These are phyloP conservation scores for Neoarthrinium moseri DNA, from an alignment of 2,329 filamentous ascomycete genomes.

Conservation along the genomic window DNA sequence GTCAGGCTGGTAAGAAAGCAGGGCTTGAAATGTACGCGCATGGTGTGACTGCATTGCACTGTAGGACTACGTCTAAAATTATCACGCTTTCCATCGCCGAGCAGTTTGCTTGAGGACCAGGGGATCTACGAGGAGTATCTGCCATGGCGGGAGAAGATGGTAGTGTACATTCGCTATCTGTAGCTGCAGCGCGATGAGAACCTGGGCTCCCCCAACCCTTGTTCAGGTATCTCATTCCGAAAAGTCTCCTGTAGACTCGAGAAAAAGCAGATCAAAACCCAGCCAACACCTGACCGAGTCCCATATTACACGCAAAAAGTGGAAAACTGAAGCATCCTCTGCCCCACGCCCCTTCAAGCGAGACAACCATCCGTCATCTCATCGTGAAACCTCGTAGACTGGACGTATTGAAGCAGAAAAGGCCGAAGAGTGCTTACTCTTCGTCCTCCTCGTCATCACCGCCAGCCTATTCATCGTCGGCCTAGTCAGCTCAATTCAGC, in stretches of 20 bases:
- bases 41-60: too few relatives aligned
- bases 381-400: constrained; percentile 8
- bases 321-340: constrained; percentile 4
- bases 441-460: constrained; percentile 44
- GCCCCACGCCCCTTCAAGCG: constrained; percentile 4
- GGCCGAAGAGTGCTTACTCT: constrained; percentile 12
- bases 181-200: constrained; percentile 8
- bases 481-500: constrained; percentile 22
- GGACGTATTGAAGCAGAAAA: constrained; percentile 22
- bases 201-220: background rate
- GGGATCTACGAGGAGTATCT: too few relatives aligned
- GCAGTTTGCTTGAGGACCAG: too few relatives aligned
- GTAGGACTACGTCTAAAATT: too few relatives aligned
- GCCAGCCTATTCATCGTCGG: constrained; percentile 50
- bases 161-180: constrained; percentile 12
- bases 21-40: too few relatives aligned
- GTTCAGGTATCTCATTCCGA: background rate
- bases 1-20: too few relatives aligned
- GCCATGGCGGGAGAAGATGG: constrained; percentile 7
- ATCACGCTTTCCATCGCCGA: too few relatives aligned
- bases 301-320: constrained; percentile 15
- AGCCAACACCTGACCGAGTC: constrained; percentile 14
- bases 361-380: constrained; percentile 7
- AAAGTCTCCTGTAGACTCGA: too few relatives aligned
- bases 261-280: constrained; percentile 11